Conservation (phyloP, 192 early-diverging fungal species). For the Backusella liffmaniae region DNA sequence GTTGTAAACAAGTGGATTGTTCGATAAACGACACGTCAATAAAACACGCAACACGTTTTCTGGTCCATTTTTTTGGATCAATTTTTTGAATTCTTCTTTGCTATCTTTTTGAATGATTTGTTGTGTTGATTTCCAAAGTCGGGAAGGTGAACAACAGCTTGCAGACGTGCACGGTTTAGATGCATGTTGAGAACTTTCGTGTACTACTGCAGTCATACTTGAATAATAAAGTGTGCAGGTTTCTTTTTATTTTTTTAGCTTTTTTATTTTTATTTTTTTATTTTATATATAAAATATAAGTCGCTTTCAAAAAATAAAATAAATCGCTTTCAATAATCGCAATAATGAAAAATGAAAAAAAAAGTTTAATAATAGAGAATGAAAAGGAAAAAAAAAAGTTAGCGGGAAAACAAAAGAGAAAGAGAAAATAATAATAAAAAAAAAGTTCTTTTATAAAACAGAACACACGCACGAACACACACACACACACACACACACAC, state of each 20-base stretch:
- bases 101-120: slow-evolving; percentile 7
- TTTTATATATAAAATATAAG: not conserved
- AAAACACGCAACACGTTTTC: slow-evolving; percentile 15
- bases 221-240: not conserved
- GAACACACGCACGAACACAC: not conserved
- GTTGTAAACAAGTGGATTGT: slow-evolving; percentile 20
- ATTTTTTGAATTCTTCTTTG: slow-evolving; percentile 6
- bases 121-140: slow-evolving; percentile 22
- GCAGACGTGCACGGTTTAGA: slow-evolving; percentile 27
- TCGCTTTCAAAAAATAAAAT: not conserved
- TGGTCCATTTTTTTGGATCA: slow-evolving; percentile 5
- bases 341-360: too few species aligned
- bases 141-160: slow-evolving; percentile 27
- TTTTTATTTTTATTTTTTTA: not conserved
- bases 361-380: not conserved
- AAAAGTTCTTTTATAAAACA: not conserved
- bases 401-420: too few species aligned
- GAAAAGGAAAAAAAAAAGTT: too few species aligned
- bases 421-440: not conserved
- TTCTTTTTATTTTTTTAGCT: not conserved
- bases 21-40: slow-evolving; percentile 13
- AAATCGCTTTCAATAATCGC: too few species aligned
- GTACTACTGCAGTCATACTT: slow-evolving; percentile 18
- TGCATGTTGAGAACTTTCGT: slow-evolving; percentile 13
- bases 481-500: not conserved